Evolutionary conservation across 306 rosid genomes (phyloP).

Genomic region (Trifolium subterraneum): DNA sequence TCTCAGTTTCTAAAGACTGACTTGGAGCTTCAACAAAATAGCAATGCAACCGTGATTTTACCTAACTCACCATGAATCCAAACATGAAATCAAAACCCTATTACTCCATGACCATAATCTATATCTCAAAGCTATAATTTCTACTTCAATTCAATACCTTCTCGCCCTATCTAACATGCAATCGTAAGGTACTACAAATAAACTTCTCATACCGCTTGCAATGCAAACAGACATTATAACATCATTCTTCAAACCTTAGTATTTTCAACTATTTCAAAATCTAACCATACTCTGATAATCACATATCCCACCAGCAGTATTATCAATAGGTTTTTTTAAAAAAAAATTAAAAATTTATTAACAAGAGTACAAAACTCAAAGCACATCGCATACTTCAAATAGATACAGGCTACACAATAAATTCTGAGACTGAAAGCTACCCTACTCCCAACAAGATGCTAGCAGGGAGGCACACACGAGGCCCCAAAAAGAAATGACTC

Average conservation of each 20-base stretch:
- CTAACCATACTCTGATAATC: neutral
- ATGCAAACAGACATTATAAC: neutral
- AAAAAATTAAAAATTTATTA: too few species aligned
- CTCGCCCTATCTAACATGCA: conserved; percentile 17
- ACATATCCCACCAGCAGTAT: neutral
- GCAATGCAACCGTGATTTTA: neutral
- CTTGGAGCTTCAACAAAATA: neutral
- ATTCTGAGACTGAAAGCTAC: too few species aligned
- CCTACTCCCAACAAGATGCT: too few species aligned
- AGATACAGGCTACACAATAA: too few species aligned
- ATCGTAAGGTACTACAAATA: neutral
- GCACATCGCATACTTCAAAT: too few species aligned
- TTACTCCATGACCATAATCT: neutral
- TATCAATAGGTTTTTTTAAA: too few species aligned
- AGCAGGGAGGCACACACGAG: too few species aligned
- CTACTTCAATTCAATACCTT: neutral
- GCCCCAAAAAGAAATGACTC: too few species aligned
- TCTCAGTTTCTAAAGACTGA: neutral
- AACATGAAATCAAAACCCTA: neutral
- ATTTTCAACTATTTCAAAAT: neutral
- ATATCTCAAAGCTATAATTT: conserved; percentile 20
- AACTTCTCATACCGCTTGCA: neutral
- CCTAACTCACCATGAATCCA: neutral
- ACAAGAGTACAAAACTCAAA: too few species aligned
- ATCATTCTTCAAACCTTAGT: neutral